Percentiles rank a stretch among this genome's conserved stretches.
phyloP scores from a whole-genome alignment of 805 yeast genomes.

The Brettanomyces sp. region DNA sequence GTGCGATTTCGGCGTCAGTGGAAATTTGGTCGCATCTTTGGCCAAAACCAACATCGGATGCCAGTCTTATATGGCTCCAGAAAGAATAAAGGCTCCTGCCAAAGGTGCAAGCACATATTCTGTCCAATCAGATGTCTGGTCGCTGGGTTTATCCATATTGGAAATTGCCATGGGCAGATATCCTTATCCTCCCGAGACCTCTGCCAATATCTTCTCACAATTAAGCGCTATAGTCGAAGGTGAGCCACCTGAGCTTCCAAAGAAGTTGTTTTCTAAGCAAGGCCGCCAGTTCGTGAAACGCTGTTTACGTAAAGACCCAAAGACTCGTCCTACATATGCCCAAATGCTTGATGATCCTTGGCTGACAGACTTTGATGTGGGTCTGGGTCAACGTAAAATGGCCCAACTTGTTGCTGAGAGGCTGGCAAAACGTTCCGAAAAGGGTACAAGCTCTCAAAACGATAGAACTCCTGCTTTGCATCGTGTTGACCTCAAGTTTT shows the following conservation, averaged over 20 bases:
- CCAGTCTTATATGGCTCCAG: slow-evolving; percentile 98
- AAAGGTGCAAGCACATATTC: slow-evolving; percentile 79
- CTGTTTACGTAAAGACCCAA: slow-evolving; percentile 75
- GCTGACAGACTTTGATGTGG: slow-evolving; percentile 46
- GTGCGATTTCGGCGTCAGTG: slow-evolving; percentile 95
- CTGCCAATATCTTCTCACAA: slow-evolving; percentile 83
- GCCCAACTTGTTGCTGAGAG: slow-evolving; percentile 25
- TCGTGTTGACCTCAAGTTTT: neutral
- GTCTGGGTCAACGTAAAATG: slow-evolving; percentile 20
- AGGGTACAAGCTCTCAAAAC: neutral
- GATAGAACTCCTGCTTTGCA: neutral
- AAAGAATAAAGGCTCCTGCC: slow-evolving; percentile 66
- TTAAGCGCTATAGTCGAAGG: slow-evolving; percentile 95
- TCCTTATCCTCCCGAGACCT: slow-evolving; percentile 96
- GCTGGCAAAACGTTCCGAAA: slow-evolving; percentile 12
- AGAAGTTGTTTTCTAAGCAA: slow-evolving; percentile 51
- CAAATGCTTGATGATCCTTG: slow-evolving; percentile 76
- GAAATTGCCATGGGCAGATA: slow-evolving; percentile 87
- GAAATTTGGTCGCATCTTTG: slow-evolving; percentile 87
- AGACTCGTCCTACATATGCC: slow-evolving; percentile 70
- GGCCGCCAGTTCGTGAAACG: slow-evolving; percentile 75
- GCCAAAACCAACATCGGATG: slow-evolving; percentile 96
- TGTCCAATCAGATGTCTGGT: slow-evolving; percentile 94
- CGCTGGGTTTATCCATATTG: slow-evolving; percentile 74
- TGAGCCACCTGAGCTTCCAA: slow-evolving; percentile 74